Conservation (phyloP, 2,329 filamentous ascomycete genomes). For the Chalaropsis ovoidea region DNA sequence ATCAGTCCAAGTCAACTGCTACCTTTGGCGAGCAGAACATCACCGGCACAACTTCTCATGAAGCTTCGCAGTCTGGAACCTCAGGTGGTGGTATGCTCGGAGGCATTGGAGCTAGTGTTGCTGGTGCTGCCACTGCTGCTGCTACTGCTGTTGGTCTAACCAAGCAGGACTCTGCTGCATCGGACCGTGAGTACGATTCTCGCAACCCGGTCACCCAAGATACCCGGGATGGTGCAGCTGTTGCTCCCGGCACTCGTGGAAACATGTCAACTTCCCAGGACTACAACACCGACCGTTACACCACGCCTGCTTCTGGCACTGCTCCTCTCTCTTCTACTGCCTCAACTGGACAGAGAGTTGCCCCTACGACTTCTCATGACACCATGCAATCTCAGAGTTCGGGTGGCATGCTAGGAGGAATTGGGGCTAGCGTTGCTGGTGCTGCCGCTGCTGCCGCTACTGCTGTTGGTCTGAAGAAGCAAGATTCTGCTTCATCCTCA, state of each 20-base stretch:
- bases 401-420: slow-evolving; percentile 13
- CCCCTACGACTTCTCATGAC: background rate
- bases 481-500: slow-evolving; percentile 7
- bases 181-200: background rate
- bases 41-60: background rate
- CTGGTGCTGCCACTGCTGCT: slow-evolving; percentile 24
- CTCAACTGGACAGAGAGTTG: background rate
- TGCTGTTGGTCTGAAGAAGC: slow-evolving; percentile 19
- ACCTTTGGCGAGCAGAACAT: background rate
- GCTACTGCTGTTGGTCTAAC: slow-evolving; percentile 22
- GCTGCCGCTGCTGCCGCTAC: slow-evolving; percentile 23
- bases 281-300: background rate
- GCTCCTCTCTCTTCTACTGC: background rate
- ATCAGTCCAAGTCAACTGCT: background rate
- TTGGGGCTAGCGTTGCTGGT: slow-evolving; percentile 22
- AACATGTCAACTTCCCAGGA: background rate
- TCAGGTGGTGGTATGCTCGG: slow-evolving; percentile 17
- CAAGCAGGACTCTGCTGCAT: background rate
- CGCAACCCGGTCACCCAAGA: background rate
- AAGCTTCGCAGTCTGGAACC: background rate
- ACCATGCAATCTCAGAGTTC: slow-evolving; percentile 1
- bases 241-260: background rate
- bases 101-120: slow-evolving; percentile 23
- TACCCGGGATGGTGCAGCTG: background rate
- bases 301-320: background rate